phyloP scores from a whole-genome alignment of 768 basidiomycete species.

The Dictyophora rubrovolvata region DNA sequence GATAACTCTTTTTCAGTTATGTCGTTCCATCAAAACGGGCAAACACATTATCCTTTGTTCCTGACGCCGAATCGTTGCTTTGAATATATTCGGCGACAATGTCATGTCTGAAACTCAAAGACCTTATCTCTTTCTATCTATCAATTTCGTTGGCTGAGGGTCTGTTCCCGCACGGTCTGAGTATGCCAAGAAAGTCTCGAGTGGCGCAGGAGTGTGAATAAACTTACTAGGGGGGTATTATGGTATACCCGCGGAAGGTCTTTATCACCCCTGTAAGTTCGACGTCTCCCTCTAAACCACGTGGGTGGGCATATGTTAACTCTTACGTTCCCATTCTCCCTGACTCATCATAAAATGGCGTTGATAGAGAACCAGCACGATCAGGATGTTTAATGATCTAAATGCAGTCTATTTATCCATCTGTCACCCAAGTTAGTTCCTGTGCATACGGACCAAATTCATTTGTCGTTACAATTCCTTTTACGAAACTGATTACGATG shows the following conservation, averaged over 20 bases:
- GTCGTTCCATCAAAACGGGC: neutral
- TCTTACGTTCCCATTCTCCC: neutral
- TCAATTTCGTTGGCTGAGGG: neutral
- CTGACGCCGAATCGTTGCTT: neutral
- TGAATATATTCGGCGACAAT: neutral
- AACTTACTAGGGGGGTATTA: neutral
- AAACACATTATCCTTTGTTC: neutral
- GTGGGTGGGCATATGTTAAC: neutral
- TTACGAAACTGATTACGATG: neutral
- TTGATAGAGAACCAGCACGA: neutral
- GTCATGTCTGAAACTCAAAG: neutral
- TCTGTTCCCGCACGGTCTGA: neutral
- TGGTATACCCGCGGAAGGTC: neutral
- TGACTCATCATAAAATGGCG: no score
- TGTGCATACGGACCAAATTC: neutral
- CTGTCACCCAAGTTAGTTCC: neutral
- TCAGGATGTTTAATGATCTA: neutral
- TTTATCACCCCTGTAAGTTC: no score
- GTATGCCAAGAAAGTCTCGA: neutral
- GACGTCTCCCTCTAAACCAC: neutral
- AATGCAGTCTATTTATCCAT: neutral
- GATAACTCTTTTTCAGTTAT: neutral
- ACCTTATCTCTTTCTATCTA: neutral
- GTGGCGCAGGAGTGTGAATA: neutral
- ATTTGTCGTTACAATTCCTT: neutral